Evolutionary conservation across 1,284 basidiomycete genomes (phyloP).

Genomic region (Hortiboletus rubellus): DNA sequence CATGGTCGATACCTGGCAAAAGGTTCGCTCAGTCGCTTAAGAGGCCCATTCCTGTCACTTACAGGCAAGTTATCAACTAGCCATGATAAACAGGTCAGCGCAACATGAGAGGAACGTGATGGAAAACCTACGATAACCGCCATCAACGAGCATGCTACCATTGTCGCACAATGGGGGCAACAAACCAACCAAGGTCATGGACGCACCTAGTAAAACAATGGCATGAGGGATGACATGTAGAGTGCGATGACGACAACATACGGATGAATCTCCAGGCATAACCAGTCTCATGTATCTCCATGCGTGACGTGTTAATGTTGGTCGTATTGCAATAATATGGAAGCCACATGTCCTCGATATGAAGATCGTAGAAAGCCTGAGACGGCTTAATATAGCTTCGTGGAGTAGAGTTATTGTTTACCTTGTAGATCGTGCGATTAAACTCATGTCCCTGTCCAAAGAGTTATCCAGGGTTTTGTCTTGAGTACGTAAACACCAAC

Average conservation of each 20-base stretch:
- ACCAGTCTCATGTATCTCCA: conserved; percentile 97
- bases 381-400: conserved; percentile 6
- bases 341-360: conserved; percentile 99
- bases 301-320: conserved; percentile 95
- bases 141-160: conserved; percentile 92
- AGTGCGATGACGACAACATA: conserved; percentile 43
- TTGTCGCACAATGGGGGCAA: conserved; percentile 95
- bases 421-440: conserved; percentile 83
- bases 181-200: conserved; percentile 96
- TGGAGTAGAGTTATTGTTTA: conserved; percentile 24
- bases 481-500: conserved; percentile 47
- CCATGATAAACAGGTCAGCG: conserved; percentile 5
- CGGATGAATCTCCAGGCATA: conserved; percentile 92
- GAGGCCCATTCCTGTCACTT: conserved; percentile 19
- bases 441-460: conserved; percentile 81
- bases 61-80: conserved; percentile 91
- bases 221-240: not conserved
- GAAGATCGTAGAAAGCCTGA: conserved; percentile 88
- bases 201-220: conserved; percentile 62
- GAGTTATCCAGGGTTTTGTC: conserved; percentile 14
- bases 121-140: conserved; percentile 76
- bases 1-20: conserved; percentile 80
- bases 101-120: not conserved
- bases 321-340: conserved; percentile 99
- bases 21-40: not conserved